Conservation (phyloP, 495 filamentous ascomycete genomes). For the Lasiosphaeris hirsuta region DNA sequence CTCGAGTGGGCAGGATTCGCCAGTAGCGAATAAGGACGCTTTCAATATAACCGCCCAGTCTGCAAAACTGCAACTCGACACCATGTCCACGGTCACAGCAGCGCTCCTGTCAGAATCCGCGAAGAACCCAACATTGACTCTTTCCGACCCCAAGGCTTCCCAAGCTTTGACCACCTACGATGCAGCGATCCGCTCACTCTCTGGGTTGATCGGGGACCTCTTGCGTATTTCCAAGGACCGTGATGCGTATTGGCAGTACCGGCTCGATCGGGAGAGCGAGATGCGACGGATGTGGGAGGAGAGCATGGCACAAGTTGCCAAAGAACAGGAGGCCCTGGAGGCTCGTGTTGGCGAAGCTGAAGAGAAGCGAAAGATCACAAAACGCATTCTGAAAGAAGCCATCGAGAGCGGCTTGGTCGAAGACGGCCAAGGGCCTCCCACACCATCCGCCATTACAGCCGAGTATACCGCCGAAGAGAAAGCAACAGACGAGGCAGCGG, state of each 20-base stretch:
- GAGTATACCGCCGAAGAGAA: conserved; percentile 31
- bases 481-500: conserved; percentile 28
- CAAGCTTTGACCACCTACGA: conserved; percentile 88
- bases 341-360: conserved; percentile 85
- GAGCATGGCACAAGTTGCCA: conserved; percentile 90
- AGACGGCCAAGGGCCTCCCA: conserved; percentile 38
- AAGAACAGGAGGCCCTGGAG: conserved; percentile 89
- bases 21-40: conserved; percentile 76
- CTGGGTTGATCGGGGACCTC: conserved; percentile 80
- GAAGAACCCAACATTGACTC: conserved; percentile 62
- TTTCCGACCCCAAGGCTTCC: conserved; percentile 70
- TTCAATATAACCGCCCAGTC: conserved; percentile 96
- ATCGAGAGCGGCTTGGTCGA: conserved; percentile 58
- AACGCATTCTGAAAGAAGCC: conserved; percentile 83
- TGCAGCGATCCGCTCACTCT: conserved; percentile 80
- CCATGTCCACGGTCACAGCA: conserved; percentile 75
- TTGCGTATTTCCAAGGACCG: conserved; percentile 88
- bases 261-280: conserved; percentile 82
- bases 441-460: conserved; percentile 24
- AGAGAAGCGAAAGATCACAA: conserved; percentile 82
- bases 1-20: conserved; percentile 72
- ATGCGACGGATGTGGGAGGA: conserved; percentile 96
- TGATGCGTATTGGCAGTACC: conserved; percentile 94
- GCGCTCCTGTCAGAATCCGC: conserved; percentile 72
- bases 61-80: conserved; percentile 85